Base-by-base conservation (phyloP, 768 basidiomycete species). In the Suillus subalutaceus region DNA sequence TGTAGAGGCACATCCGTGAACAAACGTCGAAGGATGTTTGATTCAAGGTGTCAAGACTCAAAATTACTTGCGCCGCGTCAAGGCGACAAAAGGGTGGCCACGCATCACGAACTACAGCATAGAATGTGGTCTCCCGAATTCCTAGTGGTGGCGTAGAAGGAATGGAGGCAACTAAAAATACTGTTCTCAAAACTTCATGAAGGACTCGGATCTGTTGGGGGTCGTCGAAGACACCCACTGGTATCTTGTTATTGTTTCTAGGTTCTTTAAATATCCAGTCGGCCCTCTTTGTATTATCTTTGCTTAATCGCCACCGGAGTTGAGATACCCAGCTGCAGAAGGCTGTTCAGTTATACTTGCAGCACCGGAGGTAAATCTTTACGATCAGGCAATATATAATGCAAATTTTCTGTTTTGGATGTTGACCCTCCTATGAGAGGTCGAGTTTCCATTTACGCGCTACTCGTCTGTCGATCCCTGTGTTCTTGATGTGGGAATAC, bases 401-500 rank as follows among this genome's bases (percentile, higher is more conserved):
- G 35, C 32, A 35, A 35, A 35, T 35, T 0, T 6, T 37, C 37
- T 37, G 16, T 44, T 8, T 48, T 26, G 15, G 52, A 16, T 18
- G 3, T 16, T 30, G 26, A 43, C 59, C 59, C 59, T 40, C 41
- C 18, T 30, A 32, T 43, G 40, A 32, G 59, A 43, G 59, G 59
- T 2, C 12, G 40, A 56, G 12, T 32, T 60, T 20, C 59, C 12
- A 60, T 60, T 60, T 60, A 60, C 41, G 41, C 41, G 59, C 26
- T 60, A 43, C 26, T 60, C 12, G 40, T 60, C 59, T 30, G 59
- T 60, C 59, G 59, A 60, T 60, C 59, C 26, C 26, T 41, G 26
- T 60, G 26, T 43, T 30, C 41, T 43, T 26, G 41, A 20, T 40
- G 59, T 43, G 59, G 40, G 40, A 60, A 60, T 26, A n/a, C 15